Base-by-base conservation (phyloP, 2,329 filamentous ascomycete species). In the Arthrobotrys iridis region DNA sequence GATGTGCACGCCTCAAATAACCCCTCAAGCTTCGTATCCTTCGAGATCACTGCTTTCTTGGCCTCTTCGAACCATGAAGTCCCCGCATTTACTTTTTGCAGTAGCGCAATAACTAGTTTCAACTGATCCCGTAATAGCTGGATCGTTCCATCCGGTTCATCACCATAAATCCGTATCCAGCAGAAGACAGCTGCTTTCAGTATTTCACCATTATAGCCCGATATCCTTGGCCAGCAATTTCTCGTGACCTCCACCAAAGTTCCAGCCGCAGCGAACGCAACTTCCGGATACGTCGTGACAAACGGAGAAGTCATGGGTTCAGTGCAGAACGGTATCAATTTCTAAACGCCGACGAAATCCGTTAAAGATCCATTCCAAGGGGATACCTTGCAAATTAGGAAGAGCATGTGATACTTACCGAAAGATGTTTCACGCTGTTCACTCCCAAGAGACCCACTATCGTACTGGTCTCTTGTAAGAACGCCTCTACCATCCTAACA, bases 271-370 rank as follows among this genome's bases (percentile, higher is more conserved):
- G 33, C 62, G 5, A 41, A 18, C 2, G 78, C 55, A 13, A 78
- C 46, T 33, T 62, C 33, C 13, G 59, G 43, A 26, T 66, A 65
- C 20, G 77, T 73, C 26, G 37, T 62, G 8, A 77, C 65, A 45
- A 79, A 79, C n/a, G 78, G 78, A 20, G 63, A 77, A 5, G 37
- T 55, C n/a, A 79, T 45, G 15, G 77, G 63, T 33, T 58, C 70
- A n/a, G 67, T 65, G 22, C 79, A 60, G 33, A 79, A 22, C 3
- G 72, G 57, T 26, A 78, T 58, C 43, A 78, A 15, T 22, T 68
- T 72, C 74, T 77, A 63, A 68, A 41, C 30, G 7, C 20, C 33
- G 15, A 24, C n/a, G n/a, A 20, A 2, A 24, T 8, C 10, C 15
- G 35, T 58, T 35, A 50, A 55, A 24, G 28, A 55, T 15, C 30